These are phyloP conservation scores for Heliamphora pulchella DNA, from an alignment of 179 eudicot species.

Conservation along the genomic window DNA sequence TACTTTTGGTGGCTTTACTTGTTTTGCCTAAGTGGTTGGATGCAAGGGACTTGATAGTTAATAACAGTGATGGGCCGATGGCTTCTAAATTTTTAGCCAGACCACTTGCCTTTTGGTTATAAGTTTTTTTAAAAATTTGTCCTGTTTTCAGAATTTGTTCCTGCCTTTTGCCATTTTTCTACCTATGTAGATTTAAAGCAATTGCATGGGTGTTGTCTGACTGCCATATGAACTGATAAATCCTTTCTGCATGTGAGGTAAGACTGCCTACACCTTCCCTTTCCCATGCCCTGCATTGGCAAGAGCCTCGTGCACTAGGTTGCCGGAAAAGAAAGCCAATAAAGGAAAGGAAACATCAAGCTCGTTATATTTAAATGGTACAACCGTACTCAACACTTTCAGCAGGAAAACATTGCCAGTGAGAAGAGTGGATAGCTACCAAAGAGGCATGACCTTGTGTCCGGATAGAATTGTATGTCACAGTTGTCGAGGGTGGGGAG, in stretches of 20 bases:
- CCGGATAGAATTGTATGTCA: background rate
- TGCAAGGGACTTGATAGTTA: background rate
- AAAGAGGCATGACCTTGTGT: background rate
- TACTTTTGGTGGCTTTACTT: background rate
- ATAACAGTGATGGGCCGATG: background rate
- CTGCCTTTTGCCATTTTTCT: background rate
- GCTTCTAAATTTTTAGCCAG: background rate
- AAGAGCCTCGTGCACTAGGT: too few relatives aligned
- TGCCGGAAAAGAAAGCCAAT: background rate
- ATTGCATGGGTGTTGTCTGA: background rate
- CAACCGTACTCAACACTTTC: background rate
- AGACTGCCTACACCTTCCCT: too few relatives aligned
- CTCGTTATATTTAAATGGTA: background rate
- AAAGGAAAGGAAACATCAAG: background rate
- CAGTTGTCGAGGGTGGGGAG: background rate
- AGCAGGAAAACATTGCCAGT: background rate
- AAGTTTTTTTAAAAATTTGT: background rate
- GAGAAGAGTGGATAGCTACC: background rate
- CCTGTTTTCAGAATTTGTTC: background rate
- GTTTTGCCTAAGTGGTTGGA: background rate
- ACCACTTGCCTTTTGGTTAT: background rate
- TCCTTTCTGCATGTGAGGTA: background rate
- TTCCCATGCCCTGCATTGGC: too few relatives aligned
- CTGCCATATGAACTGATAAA: too few relatives aligned
- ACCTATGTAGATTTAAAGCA: background rate